These are phyloP conservation scores for Candolleomyces aberdarensis DNA, from an alignment of 768 basidiomycete genomes.

Conservation along the genomic window DNA sequence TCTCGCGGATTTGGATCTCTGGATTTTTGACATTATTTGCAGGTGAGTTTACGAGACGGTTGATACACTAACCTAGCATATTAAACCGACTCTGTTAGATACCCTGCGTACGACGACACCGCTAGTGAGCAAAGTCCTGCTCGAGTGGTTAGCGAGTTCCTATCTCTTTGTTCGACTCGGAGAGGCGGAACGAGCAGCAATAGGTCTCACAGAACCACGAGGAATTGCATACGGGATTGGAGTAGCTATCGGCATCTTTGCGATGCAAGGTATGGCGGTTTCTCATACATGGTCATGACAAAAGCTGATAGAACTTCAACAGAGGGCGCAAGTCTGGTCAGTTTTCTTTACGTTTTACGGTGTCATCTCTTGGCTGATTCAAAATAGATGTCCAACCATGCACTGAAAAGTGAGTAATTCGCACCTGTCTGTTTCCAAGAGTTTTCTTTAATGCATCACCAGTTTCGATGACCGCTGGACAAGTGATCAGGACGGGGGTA, in stretches of 20 bases:
- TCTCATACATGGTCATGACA: neutral
- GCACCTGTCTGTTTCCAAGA: too few relatives aligned
- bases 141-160: slow-evolving; percentile 54
- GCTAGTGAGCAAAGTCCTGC: slow-evolving; percentile 52
- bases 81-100: slow-evolving; percentile 19
- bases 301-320: neutral
- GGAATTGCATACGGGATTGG: slow-evolving; percentile 63
- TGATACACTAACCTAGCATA: too few relatives aligned
- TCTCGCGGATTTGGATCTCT: slow-evolving; percentile 42
- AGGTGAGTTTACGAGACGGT: slow-evolving; percentile 21
- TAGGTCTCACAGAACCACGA: slow-evolving; percentile 31
- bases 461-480: slow-evolving; percentile 42
- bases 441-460: too few relatives aligned
- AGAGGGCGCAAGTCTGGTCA: slow-evolving; percentile 40
- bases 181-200: slow-evolving; percentile 32
- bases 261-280: slow-evolving; percentile 51
- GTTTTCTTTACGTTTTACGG: neutral
- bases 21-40: slow-evolving; percentile 45
- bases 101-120: slow-evolving; percentile 52
- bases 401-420: slow-evolving; percentile 17
- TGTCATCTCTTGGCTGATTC: neutral
- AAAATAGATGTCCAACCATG: neutral
- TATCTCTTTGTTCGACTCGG: slow-evolving; percentile 39
- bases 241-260: slow-evolving; percentile 51
- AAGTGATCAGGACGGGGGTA: slow-evolving; percentile 46